A percentile compares a stretch with the other conserved stretches of the same genome.
phyloP scores from a whole-genome alignment of 345 rosid species.

The Eucalyptus coolabah region DNA sequence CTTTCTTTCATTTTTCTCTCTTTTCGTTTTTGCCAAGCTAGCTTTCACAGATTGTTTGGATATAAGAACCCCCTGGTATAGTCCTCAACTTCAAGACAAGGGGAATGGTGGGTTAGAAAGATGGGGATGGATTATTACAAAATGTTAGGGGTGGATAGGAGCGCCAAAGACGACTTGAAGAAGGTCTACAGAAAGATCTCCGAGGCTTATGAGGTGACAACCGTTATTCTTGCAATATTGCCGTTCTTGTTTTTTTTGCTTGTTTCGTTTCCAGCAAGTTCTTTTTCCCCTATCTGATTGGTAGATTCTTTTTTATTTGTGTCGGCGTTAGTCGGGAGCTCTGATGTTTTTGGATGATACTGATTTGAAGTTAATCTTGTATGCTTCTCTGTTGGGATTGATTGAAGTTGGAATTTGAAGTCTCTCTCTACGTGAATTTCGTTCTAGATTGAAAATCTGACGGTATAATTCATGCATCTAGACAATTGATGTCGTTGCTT shows the following conservation, averaged over 20 bases:
- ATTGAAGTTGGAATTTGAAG: neutral
- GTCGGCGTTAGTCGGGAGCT: neutral
- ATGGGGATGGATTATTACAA: slow-evolving; percentile 59
- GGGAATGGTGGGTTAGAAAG: neutral
- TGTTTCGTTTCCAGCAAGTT: neutral
- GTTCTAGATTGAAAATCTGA: neutral
- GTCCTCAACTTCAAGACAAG: neutral
- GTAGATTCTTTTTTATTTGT: neutral
- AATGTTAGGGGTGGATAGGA: slow-evolving; percentile 42
- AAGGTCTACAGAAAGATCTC: slow-evolving; percentile 79
- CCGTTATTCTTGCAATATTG: neutral
- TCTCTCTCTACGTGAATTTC: neutral
- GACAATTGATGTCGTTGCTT: neutral
- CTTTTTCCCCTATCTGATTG: neutral
- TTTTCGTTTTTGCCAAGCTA: neutral
- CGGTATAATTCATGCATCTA: neutral
- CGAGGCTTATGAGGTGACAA: slow-evolving; percentile 63
- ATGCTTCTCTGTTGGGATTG: neutral
- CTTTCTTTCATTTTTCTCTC: neutral
- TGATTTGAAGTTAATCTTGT: neutral
- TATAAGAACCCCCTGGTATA: neutral
- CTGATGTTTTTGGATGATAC: neutral
- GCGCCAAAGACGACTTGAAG: slow-evolving; percentile 59
- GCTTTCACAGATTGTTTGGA: neutral
- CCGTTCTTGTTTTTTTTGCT: neutral